Evolutionary conservation across 1,139 yeast genomes (phyloP).

Genomic region (Diutina scorzettiae): DNA sequence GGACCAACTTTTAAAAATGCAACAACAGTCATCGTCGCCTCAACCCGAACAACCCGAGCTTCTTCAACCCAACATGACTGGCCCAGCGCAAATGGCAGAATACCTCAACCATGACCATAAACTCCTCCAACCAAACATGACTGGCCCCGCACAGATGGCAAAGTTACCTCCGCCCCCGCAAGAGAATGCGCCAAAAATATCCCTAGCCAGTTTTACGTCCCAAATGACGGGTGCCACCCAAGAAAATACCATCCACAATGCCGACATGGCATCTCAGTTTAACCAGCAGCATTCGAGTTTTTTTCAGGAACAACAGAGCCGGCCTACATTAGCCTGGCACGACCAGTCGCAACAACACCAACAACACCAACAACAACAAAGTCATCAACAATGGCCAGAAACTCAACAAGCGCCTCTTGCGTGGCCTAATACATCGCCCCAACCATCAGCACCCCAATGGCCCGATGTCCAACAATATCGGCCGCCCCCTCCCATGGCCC

Average conservation of each 20-base stretch:
- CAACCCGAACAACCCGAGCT: slow-evolving; percentile 11
- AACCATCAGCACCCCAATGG: neutral
- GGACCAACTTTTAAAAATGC: slow-evolving; percentile 44
- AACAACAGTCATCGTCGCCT: slow-evolving; percentile 16
- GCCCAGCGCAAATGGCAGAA: slow-evolving; percentile 36
- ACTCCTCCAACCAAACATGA: slow-evolving; percentile 38
- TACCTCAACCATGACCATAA: neutral
- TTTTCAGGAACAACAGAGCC: neutral
- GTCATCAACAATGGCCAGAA: neutral
- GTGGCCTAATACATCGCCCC: neutral
- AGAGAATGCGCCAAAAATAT: slow-evolving; percentile 16
- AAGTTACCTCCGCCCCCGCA: slow-evolving; percentile 8
- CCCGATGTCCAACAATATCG: slow-evolving; percentile 15
- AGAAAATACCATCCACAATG: slow-evolving; percentile 26
- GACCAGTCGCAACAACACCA: neutral
- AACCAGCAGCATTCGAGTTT: slow-evolving; percentile 5
- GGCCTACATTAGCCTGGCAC: neutral
- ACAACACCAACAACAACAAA: neutral
- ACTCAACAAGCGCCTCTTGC: neutral
- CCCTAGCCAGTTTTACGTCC: slow-evolving; percentile 30
- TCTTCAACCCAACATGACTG: slow-evolving; percentile 41
- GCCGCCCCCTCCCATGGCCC: slow-evolving; percentile 26
- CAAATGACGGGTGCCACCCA: slow-evolving; percentile 35
- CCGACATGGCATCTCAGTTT: slow-evolving; percentile 12
- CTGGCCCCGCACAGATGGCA: slow-evolving; percentile 42